Evolutionary conservation across 1,139 yeast species (phyloP), one percentile per base, ranked within the genome.

Genomic region (Arxiozyma heterogenica): DNA sequence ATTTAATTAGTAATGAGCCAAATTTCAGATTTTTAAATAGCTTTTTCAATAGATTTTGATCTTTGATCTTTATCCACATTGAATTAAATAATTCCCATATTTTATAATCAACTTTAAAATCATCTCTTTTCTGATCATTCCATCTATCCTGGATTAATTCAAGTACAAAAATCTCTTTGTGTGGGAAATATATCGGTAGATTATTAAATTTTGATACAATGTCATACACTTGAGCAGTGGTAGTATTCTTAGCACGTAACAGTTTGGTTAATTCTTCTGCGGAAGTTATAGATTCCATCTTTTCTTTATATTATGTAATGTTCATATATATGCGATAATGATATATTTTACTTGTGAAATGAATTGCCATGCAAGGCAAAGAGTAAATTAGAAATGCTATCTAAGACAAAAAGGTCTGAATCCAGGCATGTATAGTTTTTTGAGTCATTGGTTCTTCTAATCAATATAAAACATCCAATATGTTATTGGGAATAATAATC

Each of bases 91-190:
- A 65, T 4, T 56, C 54, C 89, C 91, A 84, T 0, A 77, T 69
- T 2, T 66, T 63, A 0, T 65, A 53, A 51, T 71, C 67, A 17
- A 58, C 65, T 61, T 77, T 80, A 75, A 82, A 82, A 5, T 64
- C 58, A 3, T 66, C 61, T 54, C 73, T 57, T 54, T 71, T 65
- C 54, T 65, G 56, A 64, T 83, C 88, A 55, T 78, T 77, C 60
- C 88, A 68, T 59, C 91, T 75, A 62, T 87, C 94, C 57, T 82
- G 73, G 2, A 86, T 60, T 61, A 90, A 75, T 53, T 86, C 91
- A 44, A 86, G 71, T 2, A 88, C 70, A 54, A 89, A 88, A 0
- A 71, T 63, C 17, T 78, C 75, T 53, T 73, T 75, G 55, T 83
- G 79, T 3, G 96, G 96, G 15, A 89, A 76, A 56, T 76, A 76